Evolutionary conservation across 1,284 basidiomycete genomes (phyloP).

Genomic region (Cryptococcus sp.): DNA sequence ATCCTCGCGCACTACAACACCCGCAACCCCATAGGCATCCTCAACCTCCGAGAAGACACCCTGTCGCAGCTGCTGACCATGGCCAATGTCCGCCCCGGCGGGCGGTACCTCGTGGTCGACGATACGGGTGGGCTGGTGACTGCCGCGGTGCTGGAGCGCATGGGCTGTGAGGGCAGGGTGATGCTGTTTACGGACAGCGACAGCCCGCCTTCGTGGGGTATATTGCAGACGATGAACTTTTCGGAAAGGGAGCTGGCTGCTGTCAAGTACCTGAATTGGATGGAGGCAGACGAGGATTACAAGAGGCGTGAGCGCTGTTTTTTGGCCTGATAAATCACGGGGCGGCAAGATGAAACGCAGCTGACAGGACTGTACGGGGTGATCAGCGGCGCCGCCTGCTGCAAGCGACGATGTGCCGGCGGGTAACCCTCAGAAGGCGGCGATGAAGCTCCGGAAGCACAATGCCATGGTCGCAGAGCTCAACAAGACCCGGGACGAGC

Average conservation of each 20-base stretch:
- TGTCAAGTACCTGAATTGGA: constrained; percentile 81
- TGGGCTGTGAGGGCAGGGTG: constrained; percentile 79
- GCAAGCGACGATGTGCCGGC: constrained; percentile 35
- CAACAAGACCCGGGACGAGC: constrained; percentile 66
- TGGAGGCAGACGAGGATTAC: constrained; percentile 73
- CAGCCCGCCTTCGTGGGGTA: constrained; percentile 86
- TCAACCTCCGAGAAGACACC: constrained; percentile 81
- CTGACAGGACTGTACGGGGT: neutral
- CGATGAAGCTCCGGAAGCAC: constrained; percentile 30
- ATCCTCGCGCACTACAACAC: constrained; percentile 70
- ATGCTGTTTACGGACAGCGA: constrained; percentile 86
- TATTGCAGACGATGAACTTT: constrained; percentile 84
- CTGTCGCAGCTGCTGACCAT: constrained; percentile 82
- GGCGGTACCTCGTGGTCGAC: constrained; percentile 84
- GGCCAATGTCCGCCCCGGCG: constrained; percentile 79
- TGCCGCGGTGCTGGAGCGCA: constrained; percentile 74
- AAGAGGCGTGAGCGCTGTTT: constrained; percentile 29
- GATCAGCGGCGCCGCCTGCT: constrained; percentile 30
- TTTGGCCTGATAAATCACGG: neutral
- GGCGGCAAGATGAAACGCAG: neutral
- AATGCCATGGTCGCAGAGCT: constrained; percentile 52
- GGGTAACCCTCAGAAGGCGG: constrained; percentile 32
- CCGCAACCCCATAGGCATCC: constrained; percentile 75
- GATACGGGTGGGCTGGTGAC: constrained; percentile 89
- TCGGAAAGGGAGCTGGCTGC: constrained; percentile 59